Evolutionary conservation across 1,139 yeast genomes (phyloP), one percentile per base, ranked within the genome.

Genomic region (Yamadazyma atmosphaerica): DNA sequence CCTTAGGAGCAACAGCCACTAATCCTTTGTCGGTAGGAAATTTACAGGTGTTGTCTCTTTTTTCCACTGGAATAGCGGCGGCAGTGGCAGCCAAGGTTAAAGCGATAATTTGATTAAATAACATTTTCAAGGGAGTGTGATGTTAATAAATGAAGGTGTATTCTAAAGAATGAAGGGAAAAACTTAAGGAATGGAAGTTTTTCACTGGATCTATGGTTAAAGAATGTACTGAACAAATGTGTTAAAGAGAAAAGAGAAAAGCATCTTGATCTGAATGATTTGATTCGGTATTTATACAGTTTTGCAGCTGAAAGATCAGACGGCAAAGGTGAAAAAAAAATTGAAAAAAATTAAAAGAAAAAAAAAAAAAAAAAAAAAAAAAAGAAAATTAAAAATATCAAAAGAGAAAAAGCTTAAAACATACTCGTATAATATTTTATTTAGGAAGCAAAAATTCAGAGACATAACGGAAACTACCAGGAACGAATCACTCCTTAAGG

Each of bases 21-120:
- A 87, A 70, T 12, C 87, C 89, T 27, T 68, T 68, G 50, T 74
- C 66, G 17, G 73, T 48, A 29, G 95, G 95, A 62, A 87, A 86
- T 14, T 73, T 50, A 61, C 95, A 86, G 18, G 82, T 77, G 47
- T 43, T 48, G 31, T 52, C 53, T 55, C 69, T 61, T 48, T 62
- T 58, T 37, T 48, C 52, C 24, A 55, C 47, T 35, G 68, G 67
- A 32, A 59, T 58, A 33, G 63, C 62, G 38, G 62, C 60, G 34
- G 66, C 63, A 29, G 52, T 46, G 19, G 51, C 49, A 32, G 60
- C 57, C 37, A 52, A 42, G 19, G 56, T 44, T 32, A 49, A 43
- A 36, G 56, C 33, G 17, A 43, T 11, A 23, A 43, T 25, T 36
- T 41, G 41, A 26, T 35, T 38, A 40, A 58, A 54, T 42, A 59